Evolutionary conservation across 1,139 yeast species (phyloP), one percentile per base, ranked within the genome.

Genomic region (Nakaseomyces bracarensis): DNA sequence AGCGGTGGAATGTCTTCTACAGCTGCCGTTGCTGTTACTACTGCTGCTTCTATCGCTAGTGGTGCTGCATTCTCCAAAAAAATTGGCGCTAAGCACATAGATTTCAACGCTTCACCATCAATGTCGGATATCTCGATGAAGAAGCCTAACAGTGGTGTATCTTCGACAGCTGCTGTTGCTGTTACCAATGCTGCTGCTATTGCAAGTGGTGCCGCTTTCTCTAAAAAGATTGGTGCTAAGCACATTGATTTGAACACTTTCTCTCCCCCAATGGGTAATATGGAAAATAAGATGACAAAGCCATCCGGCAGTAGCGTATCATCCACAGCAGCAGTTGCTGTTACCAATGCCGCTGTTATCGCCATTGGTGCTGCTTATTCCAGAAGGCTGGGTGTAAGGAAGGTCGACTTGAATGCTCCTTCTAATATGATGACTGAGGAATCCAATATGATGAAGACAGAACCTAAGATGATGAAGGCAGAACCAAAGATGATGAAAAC

Each of bases 111-210:
- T 16, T 27, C 30, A 14, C 22, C 34, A 30, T 30, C 22, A 1
- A 18, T 30, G 22, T n/a, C n/a, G n/a, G n/a, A n/a, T n/a, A n/a
- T n/a, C n/a, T n/a, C n/a, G 3, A 27, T 27, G 30, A 14, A 6
- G 10, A 27, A 27, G 30, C 7, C 18, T 14, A 7, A n/a, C 14
- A 26, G 14, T 14, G 6, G 14, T 13, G 30, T 27, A 10, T 33
- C 27, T 8, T 21, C 36, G 11, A 33, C 36, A 11, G 36, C 36
- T 3, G 36, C 27, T 11, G 36, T 33, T 21, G 36, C 27, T 33
- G 36, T 33, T 11, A 33, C 36, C 5, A 20, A 18, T 9, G 36
- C 36, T 11, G 27, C 26, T 13, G 16, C 18, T 33, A 22, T 22
- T 33, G 26, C 36, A 26, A 33, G 19, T n/a, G 27, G 27, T 13